These are phyloP conservation scores for Tolypocladium pustulatum DNA, from an alignment of 2,329 filamentous ascomycete species.

Conservation along the genomic window DNA sequence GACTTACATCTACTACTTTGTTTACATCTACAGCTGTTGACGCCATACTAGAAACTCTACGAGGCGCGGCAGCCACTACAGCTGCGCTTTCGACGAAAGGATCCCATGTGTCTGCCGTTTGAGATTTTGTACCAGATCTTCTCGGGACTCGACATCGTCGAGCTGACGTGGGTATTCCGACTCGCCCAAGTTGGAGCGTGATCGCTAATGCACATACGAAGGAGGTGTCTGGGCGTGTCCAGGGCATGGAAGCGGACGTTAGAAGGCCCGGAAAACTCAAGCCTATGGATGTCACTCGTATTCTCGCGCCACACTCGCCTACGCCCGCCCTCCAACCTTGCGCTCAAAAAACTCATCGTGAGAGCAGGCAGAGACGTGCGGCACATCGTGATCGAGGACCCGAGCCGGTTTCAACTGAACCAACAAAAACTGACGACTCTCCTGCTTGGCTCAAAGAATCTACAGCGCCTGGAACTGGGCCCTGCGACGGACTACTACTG, in stretches of 20 bases:
- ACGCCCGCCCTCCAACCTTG: conserved; percentile 2
- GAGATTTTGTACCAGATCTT: conserved; percentile 27
- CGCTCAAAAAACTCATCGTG: conserved; percentile 17
- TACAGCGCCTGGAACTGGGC: conserved; percentile 17
- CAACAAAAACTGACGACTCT: conserved; percentile 17
- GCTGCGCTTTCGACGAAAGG: conserved; percentile 18
- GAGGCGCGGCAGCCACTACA: conserved; percentile 23
- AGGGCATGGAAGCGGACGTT: conserved; percentile 20
- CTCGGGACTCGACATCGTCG: conserved; percentile 19
- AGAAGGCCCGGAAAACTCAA: conserved; percentile 14
- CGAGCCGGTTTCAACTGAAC: conserved; percentile 16
- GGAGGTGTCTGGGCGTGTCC: conserved; percentile 21
- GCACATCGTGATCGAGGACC: conserved; percentile 15
- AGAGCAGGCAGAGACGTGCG: conserved; percentile 19
- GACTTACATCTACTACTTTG: background rate
- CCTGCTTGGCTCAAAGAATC: conserved; percentile 12
- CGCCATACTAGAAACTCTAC: conserved; percentile 19
- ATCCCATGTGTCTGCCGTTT: conserved; percentile 23
- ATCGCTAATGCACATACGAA: conserved; percentile 5
- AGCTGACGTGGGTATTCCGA: conserved; percentile 15
- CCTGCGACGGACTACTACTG: conserved; percentile 1
- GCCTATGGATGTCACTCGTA: conserved; percentile 20
- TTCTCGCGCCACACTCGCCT: conserved; percentile 9
- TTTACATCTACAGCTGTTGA: background rate
- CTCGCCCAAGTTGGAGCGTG: background rate